Percentiles rank a stretch among this genome's conserved stretches.
Conservation (phyloP, 2,329 filamentous ascomycete species). For the Fusarium miscanthi region DNA sequence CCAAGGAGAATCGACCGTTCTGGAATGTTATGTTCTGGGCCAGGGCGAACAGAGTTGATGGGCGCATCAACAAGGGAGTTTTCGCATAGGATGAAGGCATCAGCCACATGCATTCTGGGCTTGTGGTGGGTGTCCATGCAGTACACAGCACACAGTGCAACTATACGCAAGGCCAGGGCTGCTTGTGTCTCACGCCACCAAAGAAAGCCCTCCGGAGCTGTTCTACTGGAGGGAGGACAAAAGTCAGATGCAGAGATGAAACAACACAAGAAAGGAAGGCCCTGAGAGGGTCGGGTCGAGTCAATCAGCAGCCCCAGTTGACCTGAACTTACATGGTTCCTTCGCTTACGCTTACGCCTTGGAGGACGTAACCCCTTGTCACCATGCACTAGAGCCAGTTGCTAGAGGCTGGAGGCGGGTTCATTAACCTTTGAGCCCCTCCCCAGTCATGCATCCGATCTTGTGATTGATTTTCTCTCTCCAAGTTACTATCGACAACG, state of each 20-base stretch:
- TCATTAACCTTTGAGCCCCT: slow-evolving; percentile 31
- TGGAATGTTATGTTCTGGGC: background rate
- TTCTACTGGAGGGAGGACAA: background rate
- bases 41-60: background rate
- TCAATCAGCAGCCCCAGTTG: slow-evolving; percentile 14
- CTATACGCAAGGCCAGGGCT: background rate
- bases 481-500: background rate
- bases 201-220: slow-evolving; percentile 15
- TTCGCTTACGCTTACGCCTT: slow-evolving; percentile 16
- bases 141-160: background rate
- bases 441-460: background rate
- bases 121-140: slow-evolving; percentile 10
- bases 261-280: slow-evolving; percentile 17
- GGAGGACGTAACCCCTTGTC: slow-evolving; percentile 23
- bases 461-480: slow-evolving; percentile 8
- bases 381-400: slow-evolving; percentile 22
- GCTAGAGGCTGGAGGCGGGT: slow-evolving; percentile 6
- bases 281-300: slow-evolving; percentile 7
- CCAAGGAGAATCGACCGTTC: background rate
- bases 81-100: slow-evolving; percentile 9
- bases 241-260: slow-evolving; percentile 21
- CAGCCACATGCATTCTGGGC: slow-evolving; percentile 12
- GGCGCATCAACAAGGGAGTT: background rate
- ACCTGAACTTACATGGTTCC: slow-evolving; percentile 6
- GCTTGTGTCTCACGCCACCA: slow-evolving; percentile 12